Conservation (phyloP, 352 stramenopile species). For the Phytophthora europaea region DNA sequence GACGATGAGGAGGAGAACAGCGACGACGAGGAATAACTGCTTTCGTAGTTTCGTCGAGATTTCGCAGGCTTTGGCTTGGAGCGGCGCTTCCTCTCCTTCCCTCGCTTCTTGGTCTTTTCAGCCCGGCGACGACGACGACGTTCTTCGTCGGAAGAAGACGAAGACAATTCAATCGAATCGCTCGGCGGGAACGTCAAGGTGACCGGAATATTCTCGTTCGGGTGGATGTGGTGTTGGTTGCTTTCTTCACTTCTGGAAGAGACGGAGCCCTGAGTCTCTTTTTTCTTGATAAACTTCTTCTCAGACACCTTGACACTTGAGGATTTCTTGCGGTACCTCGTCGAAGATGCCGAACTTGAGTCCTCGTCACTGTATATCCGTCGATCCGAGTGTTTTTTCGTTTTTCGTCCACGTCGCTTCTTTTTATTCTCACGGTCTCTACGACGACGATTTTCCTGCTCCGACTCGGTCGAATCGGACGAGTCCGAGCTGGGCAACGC, state of each 20-base stretch:
- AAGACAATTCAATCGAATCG: constrained; percentile 3
- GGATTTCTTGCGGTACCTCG: constrained; percentile 5
- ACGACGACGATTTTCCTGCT: constrained; percentile 23
- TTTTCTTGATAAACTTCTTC: constrained; percentile 2
- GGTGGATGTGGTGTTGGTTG: constrained; percentile 6
- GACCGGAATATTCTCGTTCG: constrained; percentile 10
- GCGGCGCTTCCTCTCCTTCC: constrained; percentile 20
- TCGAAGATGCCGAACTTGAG: constrained; percentile 8
- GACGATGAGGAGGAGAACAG: constrained; percentile 16
- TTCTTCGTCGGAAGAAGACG: constrained; percentile 29
- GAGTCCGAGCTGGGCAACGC: constrained; percentile 47
- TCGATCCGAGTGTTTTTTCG: constrained; percentile 22
- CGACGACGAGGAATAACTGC: constrained; percentile 31
- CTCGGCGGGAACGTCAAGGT: constrained; percentile 26
- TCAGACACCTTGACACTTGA: constrained; percentile 1
- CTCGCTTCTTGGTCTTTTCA: constrained; percentile 21
- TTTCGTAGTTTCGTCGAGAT: constrained; percentile 28
- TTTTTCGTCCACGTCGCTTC: constrained; percentile 1
- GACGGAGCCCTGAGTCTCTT: background rate
- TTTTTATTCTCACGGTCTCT: constrained; percentile 19
- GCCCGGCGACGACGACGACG: constrained; percentile 16
- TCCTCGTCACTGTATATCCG: constrained; percentile 4
- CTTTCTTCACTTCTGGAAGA: constrained; percentile 23
- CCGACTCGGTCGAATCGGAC: constrained; percentile 44
- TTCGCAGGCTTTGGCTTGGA: constrained; percentile 24